phyloP scores from a whole-genome alignment of 2,329 filamentous ascomycete genomes.

The Ceratocystis diversiconidia region DNA sequence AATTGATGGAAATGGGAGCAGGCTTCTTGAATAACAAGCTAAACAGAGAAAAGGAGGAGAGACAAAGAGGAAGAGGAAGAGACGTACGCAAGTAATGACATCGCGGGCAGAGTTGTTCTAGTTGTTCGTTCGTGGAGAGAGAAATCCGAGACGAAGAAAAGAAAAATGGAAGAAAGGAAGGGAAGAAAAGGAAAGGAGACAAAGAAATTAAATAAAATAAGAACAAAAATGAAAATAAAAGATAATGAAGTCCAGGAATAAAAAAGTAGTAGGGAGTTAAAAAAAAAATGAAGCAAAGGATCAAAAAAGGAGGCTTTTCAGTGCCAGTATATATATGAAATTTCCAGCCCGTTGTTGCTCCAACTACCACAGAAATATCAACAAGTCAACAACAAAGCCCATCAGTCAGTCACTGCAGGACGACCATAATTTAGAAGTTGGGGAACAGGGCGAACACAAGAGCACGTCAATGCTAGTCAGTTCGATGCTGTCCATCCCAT shows the following conservation, averaged over 20 bases:
- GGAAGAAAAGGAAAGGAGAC: neutral
- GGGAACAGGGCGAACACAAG: no score
- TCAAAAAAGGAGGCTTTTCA: conserved; percentile 5
- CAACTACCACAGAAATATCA: neutral
- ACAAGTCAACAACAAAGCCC: no score
- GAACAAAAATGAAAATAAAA: conserved; percentile 4
- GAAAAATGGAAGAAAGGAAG: neutral
- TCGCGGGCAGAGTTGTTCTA: neutral
- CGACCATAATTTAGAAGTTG: no score
- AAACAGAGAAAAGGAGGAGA: neutral
- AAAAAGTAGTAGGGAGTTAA: neutral
- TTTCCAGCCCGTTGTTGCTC: neutral
- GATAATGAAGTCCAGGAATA: neutral
- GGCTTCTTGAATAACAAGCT: neutral
- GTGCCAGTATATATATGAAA: neutral
- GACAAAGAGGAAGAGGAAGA: neutral
- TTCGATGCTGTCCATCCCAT: no score
- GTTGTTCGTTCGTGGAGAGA: neutral
- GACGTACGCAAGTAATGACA: conserved; percentile 18
- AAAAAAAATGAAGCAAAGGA: neutral
- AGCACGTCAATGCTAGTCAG: no score
- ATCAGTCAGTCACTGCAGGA: no score
- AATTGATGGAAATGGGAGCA: no score
- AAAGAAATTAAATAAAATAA: neutral
- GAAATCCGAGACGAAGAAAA: conserved; percentile 4